phyloP scores from a whole-genome alignment of 176 grass and related monocot genomes.

The Zea mays region DNA sequence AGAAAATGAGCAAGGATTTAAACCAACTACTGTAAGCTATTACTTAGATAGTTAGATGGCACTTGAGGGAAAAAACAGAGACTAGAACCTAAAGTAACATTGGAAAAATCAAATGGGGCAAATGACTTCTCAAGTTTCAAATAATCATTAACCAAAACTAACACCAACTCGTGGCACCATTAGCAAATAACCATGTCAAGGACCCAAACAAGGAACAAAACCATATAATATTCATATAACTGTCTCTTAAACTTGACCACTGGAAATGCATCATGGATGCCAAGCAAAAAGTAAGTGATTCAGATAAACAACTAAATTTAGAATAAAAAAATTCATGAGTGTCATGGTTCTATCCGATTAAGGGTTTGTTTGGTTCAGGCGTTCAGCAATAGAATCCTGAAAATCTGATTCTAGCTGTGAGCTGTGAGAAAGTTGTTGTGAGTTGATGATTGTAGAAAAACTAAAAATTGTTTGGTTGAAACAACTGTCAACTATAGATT shows the following conservation, averaged over 20 bases:
- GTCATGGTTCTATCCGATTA: background rate
- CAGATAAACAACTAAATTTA: background rate
- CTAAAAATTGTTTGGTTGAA: no score
- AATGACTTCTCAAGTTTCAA: background rate
- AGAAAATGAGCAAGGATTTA: background rate
- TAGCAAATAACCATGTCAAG: slow-evolving; percentile 1
- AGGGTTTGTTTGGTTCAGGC: no score
- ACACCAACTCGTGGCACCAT: background rate
- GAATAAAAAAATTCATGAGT: background rate
- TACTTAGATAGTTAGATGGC: background rate
- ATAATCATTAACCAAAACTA: background rate
- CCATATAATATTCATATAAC: background rate
- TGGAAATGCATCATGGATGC: slow-evolving; percentile 13
- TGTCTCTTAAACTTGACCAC: background rate
- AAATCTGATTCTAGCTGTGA: no score
- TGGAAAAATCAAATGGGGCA: background rate
- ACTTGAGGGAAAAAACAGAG: background rate
- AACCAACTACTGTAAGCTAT: slow-evolving; percentile 3
- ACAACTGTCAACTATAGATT: no score
- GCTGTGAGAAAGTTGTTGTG: no score
- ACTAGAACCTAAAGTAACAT: background rate
- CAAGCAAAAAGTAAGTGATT: background rate
- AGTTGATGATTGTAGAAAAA: no score
- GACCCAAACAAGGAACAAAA: background rate
- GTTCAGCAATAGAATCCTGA: no score